Percentiles rank a stretch among this genome's conserved stretches.
phyloP scores from a whole-genome alignment of 2,329 filamentous ascomycete species.

The Fusarium coicis region DNA sequence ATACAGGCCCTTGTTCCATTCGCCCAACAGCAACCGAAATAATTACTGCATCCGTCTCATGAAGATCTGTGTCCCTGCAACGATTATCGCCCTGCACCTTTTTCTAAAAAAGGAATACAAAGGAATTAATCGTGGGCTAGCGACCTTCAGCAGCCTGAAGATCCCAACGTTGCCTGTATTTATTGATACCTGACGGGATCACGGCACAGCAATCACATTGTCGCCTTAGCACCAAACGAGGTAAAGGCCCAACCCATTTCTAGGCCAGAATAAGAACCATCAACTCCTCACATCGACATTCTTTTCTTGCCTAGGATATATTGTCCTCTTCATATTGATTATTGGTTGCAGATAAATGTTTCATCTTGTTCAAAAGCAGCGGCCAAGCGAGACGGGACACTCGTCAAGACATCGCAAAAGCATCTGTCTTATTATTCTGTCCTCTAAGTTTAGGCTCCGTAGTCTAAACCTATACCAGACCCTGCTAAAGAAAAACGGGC shows the following conservation, averaged over 20 bases:
- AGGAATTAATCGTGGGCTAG: not conserved
- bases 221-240: not conserved
- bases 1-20: slow-evolving; percentile 11
- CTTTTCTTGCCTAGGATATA: not conserved
- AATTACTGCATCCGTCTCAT: slow-evolving; percentile 1
- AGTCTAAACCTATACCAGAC: not conserved
- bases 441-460: slow-evolving; percentile 7
- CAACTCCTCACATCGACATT: not conserved
- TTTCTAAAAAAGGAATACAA: not conserved
- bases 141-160: not conserved
- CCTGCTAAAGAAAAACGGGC: slow-evolving; percentile 20
- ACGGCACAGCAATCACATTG: slow-evolving; percentile 24
- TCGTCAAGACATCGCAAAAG: slow-evolving; percentile 16
- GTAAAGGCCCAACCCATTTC: slow-evolving; percentile 10
- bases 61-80: slow-evolving; percentile 24
- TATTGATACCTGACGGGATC: slow-evolving; percentile 17
- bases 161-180: not conserved
- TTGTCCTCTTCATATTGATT: not conserved
- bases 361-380: slow-evolving; percentile 1
- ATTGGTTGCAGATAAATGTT: not conserved
- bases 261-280: not conserved
- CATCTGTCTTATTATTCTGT: not conserved
- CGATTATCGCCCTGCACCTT: slow-evolving; percentile 8
- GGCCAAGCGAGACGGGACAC: slow-evolving; percentile 9
- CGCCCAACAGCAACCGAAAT: slow-evolving; percentile 18